These are phyloP conservation scores for Mortierella antarctica DNA, from an alignment of 192 early-diverging fungal species.

Conservation along the genomic window DNA sequence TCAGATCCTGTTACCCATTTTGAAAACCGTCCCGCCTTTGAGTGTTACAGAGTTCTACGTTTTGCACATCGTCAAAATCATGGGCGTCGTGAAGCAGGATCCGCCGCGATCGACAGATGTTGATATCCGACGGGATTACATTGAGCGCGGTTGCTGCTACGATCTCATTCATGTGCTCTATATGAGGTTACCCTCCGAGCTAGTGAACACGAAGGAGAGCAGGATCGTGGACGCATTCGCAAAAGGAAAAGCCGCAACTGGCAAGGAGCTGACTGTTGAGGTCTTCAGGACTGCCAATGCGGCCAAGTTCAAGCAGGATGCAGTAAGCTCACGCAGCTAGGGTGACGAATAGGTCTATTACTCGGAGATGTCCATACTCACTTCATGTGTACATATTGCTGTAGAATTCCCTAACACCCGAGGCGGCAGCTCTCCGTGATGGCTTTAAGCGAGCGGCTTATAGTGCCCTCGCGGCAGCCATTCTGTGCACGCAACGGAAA, in stretches of 20 bases:
- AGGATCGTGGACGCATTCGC: conserved; percentile 51
- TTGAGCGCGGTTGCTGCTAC: conserved; percentile 44
- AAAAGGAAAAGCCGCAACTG: conserved; percentile 31
- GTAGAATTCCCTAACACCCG: conserved; percentile 31
- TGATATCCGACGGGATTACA: conserved; percentile 36
- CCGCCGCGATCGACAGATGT: conserved; percentile 15
- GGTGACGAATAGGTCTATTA: neutral
- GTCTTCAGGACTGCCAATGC: conserved; percentile 56
- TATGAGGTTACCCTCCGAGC: conserved; percentile 46
- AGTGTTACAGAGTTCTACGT: conserved; percentile 63
- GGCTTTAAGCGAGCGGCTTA: conserved; percentile 66
- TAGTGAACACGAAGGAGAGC: conserved; percentile 55
- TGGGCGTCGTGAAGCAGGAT: conserved; percentile 57
- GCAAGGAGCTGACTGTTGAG: conserved; percentile 57
- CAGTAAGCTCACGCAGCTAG: neutral
- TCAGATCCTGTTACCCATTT: conserved; percentile 60
- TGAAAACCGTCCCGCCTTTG: conserved; percentile 54
- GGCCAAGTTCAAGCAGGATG: conserved; percentile 51
- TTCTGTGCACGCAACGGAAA: conserved; percentile 68
- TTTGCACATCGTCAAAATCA: conserved; percentile 61
- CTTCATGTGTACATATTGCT: neutral
- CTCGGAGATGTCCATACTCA: neutral
- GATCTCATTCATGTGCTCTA: conserved; percentile 58
- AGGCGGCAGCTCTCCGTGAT: conserved; percentile 8
- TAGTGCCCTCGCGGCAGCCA: conserved; percentile 62